A percentile compares a stretch with the other conserved stretches of the same genome.
phyloP scores from a whole-genome alignment of 2,329 filamentous ascomycete species.

The Dissoconium aciculare region DNA sequence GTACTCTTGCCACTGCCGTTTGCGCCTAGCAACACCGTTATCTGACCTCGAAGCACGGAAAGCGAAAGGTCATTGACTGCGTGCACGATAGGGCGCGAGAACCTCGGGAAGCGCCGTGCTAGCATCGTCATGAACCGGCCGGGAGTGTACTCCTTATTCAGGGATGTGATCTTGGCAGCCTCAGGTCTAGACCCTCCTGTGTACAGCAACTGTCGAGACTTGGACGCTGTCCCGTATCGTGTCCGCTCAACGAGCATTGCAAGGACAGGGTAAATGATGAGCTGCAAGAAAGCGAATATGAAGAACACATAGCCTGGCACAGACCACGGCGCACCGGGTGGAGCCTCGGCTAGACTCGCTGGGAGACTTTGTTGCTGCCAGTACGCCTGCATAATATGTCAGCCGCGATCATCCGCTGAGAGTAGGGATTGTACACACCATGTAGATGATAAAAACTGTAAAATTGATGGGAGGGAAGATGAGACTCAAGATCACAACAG shows the following conservation, averaged over 20 bases:
- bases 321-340: conserved; percentile 44
- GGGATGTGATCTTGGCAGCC: conserved; percentile 55
- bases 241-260: conserved; percentile 58
- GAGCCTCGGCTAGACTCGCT: conserved; percentile 45
- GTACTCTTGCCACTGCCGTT: conserved; percentile 86
- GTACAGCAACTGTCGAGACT: conserved; percentile 31
- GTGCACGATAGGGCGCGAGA: conserved; percentile 49
- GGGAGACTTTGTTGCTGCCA: conserved; percentile 50
- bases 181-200: conserved; percentile 16
- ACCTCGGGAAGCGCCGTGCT: conserved; percentile 33
- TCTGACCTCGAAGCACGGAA: conserved; percentile 60
- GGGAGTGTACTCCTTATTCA: conserved; percentile 66
- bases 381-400: conserved; percentile 40
- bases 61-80: conserved; percentile 65
- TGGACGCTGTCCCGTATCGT: conserved; percentile 60
- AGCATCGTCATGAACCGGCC: conserved; percentile 41
- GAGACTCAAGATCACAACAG: conserved; percentile 55
- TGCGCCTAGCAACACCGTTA: conserved; percentile 70
- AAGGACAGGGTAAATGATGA: conserved; percentile 59
- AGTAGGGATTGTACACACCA: conserved; percentile 53
- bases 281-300: conserved; percentile 64
- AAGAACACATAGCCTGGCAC: conserved; percentile 63
- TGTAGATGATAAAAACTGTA: conserved; percentile 66
- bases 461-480: conserved; percentile 82
- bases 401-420: no score